Evolutionary conservation across 257 asterid species (phyloP), one percentile per base, ranked within the genome.

Genomic region (Nicotiana otophora): DNA sequence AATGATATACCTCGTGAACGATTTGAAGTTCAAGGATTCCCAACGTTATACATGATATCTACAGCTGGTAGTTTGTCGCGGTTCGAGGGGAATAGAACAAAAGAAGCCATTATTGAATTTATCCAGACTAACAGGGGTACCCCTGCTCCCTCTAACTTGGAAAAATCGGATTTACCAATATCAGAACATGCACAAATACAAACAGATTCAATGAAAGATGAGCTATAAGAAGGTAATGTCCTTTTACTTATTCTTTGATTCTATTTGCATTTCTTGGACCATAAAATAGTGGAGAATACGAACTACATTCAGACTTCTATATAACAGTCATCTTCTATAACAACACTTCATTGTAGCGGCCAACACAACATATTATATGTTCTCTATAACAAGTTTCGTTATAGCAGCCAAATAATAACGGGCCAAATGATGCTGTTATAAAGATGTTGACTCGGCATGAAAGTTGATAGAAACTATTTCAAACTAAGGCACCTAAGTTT

Each of bases 21-120:
- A 72, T 94, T 94, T 10, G 93, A 91, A 1, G 93, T 94, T 75
- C 82, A 89, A 85, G 98, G 96, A 48, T 90, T 85, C 90, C 98
- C 98, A 10, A 91, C 97, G 0, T 10, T 94, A 72, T 94, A 92
- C 94, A 92, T 92, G 88, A 91, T 85, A 85, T 90, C 97, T 7
- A 85, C 97, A 57, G 82, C 84, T 4, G 98, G 98, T 4, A 86
- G 82, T 77, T 69, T 90, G 88, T 34, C 66, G 14, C 84, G 63
- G 78, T 92, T 92, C 14, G 90, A 90, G 0, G 97, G 98, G 1
- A 92, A 87, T 11, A 88, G 93, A 83, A 88, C 98, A 33, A 94
- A 94, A 87, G 97, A 91, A 81, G 93, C 83, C 53, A 89, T 94
- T 81, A 92, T 92, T 42, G 84, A 77, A 2, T 94, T 90, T 69